phyloP scores from a whole-genome alignment of 768 basidiomycete species.

The Xerocomellus dryophilus region DNA sequence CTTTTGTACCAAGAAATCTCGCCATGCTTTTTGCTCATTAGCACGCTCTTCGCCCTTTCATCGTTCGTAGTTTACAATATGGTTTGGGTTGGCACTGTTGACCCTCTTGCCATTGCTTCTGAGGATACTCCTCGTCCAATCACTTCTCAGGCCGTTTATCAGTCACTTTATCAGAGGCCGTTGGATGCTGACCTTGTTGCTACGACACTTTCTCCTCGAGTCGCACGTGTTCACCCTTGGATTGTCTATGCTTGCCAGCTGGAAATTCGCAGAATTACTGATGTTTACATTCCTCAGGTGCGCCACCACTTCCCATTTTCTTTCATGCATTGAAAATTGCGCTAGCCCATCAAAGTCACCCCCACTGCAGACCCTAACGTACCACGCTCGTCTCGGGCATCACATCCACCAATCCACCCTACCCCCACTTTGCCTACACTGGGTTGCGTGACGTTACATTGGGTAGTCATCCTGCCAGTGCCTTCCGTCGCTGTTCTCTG shows the following conservation, averaged over 20 bases:
- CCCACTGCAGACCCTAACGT: constrained; percentile 49
- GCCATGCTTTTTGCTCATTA: constrained; percentile 34
- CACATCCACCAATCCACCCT: constrained; percentile 48
- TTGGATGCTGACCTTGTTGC: constrained; percentile 51
- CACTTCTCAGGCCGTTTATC: constrained; percentile 55
- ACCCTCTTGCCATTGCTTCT: constrained; percentile 53
- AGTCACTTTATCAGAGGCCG: constrained; percentile 59
- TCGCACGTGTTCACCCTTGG: constrained; percentile 49
- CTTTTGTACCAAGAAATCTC: constrained; percentile 21
- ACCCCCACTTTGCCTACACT: constrained; percentile 63
- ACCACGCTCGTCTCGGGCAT: constrained; percentile 63
- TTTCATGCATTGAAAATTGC: too few species aligned
- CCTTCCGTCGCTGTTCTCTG: constrained; percentile 58
- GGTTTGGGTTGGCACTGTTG: too few species aligned
- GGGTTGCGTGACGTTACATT: constrained; percentile 55
- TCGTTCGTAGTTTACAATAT: constrained; percentile 36
- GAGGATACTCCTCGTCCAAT: constrained; percentile 51
- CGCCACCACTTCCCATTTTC: background rate
- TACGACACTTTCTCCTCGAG: constrained; percentile 46
- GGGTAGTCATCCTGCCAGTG: constrained; percentile 40
- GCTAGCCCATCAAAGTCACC: too few species aligned
- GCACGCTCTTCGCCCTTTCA: constrained; percentile 39
- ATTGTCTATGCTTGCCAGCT: constrained; percentile 48
- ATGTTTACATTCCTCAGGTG: constrained; percentile 57
- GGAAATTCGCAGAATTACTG: constrained; percentile 64